Evolutionary conservation across 2,329 filamentous ascomycete species (phyloP), one percentile per base, ranked within the genome.

Genomic region (Polychaeton citri): DNA sequence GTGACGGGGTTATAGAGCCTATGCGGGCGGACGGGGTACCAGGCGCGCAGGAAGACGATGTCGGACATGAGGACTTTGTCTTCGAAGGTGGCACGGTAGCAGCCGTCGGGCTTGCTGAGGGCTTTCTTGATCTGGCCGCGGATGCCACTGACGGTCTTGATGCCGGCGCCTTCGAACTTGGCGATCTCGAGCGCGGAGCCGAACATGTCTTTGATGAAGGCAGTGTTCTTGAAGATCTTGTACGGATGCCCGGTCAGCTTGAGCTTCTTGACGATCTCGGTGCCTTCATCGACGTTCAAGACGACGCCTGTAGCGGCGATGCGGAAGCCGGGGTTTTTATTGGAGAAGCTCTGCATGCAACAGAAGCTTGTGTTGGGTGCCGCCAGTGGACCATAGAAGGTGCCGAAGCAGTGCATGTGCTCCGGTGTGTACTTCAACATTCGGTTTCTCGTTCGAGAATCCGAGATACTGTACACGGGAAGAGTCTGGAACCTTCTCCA

Each of bases 361-460:
- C 83, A 87, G 62, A 98, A 96, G 40, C 88, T 86, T 2, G 88
- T 94, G 60, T 94, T 95, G 9, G 92, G 90, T 1, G 90, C 86
- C 41, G 95, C 85, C 6, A 98, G 74, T 0, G 92, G 90, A 0
- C 87, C 90, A 53, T 93, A 96, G 61, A 96, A 86, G 34, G 87
- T 94, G 28, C 76, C 90, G 57, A 93, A 93, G 64, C 92, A 98
- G 64, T 96, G 90, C 86, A 95, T 96, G 56, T 98, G 90, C 66
- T 98, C 92, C 0, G 90, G 92, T 0, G 88, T 95, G 61, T 98
- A 98, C 61, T 98, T 98, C 43, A 98, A 73, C 88, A 98, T 95
- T 38, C 90, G 79, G 62, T 96, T 95, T 44, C 90, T 74, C 18
- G 84, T 92, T 48, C 90, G 76, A 42, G 83, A 93, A 60, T 96